A percentile compares a stretch with the other conserved stretches of the same genome.
These are phyloP conservation scores for Helminthosporium solani DNA, from an alignment of 2,329 filamentous ascomycete genomes.

Conservation along the genomic window DNA sequence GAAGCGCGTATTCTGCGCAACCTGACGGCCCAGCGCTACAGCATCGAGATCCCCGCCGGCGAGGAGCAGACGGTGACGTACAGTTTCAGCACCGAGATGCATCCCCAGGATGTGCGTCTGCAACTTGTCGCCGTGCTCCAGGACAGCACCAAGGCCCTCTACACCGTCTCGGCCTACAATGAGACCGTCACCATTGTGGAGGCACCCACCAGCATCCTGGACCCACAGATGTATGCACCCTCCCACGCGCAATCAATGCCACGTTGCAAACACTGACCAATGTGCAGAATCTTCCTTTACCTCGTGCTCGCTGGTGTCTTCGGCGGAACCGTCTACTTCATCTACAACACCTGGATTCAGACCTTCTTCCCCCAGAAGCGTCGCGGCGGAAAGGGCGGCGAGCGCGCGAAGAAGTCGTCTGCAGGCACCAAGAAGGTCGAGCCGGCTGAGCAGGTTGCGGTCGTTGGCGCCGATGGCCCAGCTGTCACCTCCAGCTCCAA, in stretches of 20 bases:
- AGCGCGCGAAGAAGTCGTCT: conserved; percentile 63
- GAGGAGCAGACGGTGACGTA: conserved; percentile 76
- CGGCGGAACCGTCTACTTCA: conserved; percentile 82
- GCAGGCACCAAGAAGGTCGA: conserved; percentile 69
- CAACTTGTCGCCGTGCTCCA: conserved; percentile 74
- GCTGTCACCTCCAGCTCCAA: conserved; percentile 69
- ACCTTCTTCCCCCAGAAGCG: conserved; percentile 87
- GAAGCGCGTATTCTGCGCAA: conserved; percentile 71
- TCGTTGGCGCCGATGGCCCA: conserved; percentile 70
- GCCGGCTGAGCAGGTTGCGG: conserved; percentile 56
- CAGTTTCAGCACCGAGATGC: conserved; percentile 85
- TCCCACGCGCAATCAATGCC: neutral
- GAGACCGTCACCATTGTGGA: conserved; percentile 85
- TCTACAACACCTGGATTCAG: conserved; percentile 98
- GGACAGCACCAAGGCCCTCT: conserved; percentile 66
- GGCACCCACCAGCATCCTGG: conserved; percentile 85
- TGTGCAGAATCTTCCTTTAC: conserved; percentile 88
- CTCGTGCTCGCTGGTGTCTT: conserved; percentile 80
- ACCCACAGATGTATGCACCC: conserved; percentile 83
- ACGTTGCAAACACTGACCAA: conserved; percentile 7
- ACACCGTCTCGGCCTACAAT: conserved; percentile 78
- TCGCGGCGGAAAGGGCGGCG: conserved; percentile 60
- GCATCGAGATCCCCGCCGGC: conserved; percentile 71
- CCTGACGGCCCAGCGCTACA: conserved; percentile 75
- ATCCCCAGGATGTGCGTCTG: conserved; percentile 83